Conservation (phyloP, 805 yeast genomes). For the Pichia scutulata region DNA sequence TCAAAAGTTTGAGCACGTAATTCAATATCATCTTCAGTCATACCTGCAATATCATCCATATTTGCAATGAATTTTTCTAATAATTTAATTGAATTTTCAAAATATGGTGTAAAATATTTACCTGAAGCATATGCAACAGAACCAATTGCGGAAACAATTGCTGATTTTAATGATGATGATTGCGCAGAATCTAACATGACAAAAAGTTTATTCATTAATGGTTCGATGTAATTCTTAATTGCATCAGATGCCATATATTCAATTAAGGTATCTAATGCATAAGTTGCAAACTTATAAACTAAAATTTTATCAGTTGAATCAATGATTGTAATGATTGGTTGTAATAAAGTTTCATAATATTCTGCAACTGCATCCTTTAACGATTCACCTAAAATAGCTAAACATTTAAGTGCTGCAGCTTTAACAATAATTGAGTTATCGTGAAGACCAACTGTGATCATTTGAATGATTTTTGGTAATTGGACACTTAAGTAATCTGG, state of each 20-base stretch:
- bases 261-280: constrained; percentile 83
- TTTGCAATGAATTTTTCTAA: constrained; percentile 76
- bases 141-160: constrained; percentile 91
- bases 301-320: constrained; percentile 77
- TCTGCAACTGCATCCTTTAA: constrained; percentile 80
- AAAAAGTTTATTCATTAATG: constrained; percentile 84
- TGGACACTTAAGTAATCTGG: constrained; percentile 85
- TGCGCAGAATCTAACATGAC: constrained; percentile 72
- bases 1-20: constrained; percentile 89
- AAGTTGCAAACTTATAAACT: constrained; percentile 85
- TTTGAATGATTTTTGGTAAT: constrained; percentile 63
- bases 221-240: constrained; percentile 69
- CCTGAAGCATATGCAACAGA: constrained; percentile 96
- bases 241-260: constrained; percentile 89
- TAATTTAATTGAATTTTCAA: constrained; percentile 68
- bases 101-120: constrained; percentile 77
- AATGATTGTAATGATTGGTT: constrained; percentile 78
- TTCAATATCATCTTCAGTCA: constrained; percentile 84
- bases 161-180: constrained; percentile 66
- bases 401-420: constrained; percentile 78
- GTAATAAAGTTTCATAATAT: constrained; percentile 74
- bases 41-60: constrained; percentile 58
- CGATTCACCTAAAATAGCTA: constrained; percentile 72
- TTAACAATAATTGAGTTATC: constrained; percentile 69
- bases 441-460: constrained; percentile 66